Conservation (phyloP, 805 yeast species). For the Cephaloascus albidus region DNA sequence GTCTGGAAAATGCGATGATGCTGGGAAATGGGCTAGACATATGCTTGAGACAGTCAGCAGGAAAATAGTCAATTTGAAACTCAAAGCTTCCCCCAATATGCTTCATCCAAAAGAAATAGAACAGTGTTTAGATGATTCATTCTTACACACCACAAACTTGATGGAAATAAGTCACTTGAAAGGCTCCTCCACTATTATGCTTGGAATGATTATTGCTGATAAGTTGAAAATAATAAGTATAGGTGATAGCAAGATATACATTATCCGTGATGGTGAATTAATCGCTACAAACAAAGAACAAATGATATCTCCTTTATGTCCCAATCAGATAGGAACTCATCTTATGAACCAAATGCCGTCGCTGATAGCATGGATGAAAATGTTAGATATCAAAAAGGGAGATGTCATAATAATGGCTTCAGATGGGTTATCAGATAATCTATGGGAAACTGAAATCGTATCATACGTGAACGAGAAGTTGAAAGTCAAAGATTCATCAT, state of each 20-base stretch:
- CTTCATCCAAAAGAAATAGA: conserved; percentile 31
- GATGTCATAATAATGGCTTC: conserved; percentile 40
- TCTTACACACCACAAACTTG: conserved; percentile 34
- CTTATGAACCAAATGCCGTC: conserved; percentile 32
- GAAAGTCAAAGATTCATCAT: conserved; percentile 13
- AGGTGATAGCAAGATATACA: conserved; percentile 40
- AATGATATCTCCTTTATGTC: conserved; percentile 35
- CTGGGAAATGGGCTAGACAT: conserved; percentile 45
- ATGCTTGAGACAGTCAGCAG: conserved; percentile 42
- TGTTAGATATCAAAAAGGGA: conserved; percentile 24
- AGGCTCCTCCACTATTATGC: conserved; percentile 41
- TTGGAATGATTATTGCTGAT: conserved; percentile 40
- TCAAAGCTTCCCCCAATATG: conserved; percentile 19
- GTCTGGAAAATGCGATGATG: conserved; percentile 36
- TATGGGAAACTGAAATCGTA: conserved; percentile 37
- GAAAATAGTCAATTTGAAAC: conserved; percentile 32
- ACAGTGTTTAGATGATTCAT: conserved; percentile 36
- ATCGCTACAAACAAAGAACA: conserved; percentile 35
- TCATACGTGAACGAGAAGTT: conserved; percentile 23
- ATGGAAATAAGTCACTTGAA: conserved; percentile 38
- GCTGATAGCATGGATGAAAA: conserved; percentile 35
- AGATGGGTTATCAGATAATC: conserved; percentile 46
- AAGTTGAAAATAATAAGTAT: conserved; percentile 36
- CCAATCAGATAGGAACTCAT: conserved; percentile 47
- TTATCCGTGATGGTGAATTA: conserved; percentile 36